Base-by-base conservation (phyloP, 345 rosid species). In the Moringa oleifera region DNA sequence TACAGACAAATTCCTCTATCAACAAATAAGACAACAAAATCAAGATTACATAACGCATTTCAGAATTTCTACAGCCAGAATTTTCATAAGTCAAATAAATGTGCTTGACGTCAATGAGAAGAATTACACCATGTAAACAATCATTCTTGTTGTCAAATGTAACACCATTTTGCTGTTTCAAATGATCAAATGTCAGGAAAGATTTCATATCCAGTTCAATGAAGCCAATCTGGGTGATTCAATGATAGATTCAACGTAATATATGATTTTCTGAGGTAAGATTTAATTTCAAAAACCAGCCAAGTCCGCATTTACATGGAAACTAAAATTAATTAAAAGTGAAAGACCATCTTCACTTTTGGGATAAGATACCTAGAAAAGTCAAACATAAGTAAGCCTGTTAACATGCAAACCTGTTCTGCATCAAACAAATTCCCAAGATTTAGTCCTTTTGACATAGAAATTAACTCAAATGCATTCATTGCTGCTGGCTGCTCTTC, bases 401-500 rank as follows among this genome's bases (percentile, higher is more conserved):
- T 11, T 41, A 15, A 11, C 20, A 64, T 18, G 70, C 79, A 67
- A 65, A 90, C 98, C 98, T 90, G 91, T 64, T 88, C 96, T 41
- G 65, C 72, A 41, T 84, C 96, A 63, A 94, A 85, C 66, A 94
- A 77, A 75, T 94, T 90, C 71, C 65, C 97, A 16, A 94, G 80
- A 77, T 94, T 86, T 67, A 94, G 81, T 58, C 96, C 97, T 33
- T 78, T 90, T 17, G 99, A 90, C 94, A 94, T 77, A 23, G 97
- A 83, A 66, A 94, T 94, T 61, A 94, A 76, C 74, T 94, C 97
- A 33, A 94, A 94, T 21, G 99, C 99, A 59, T 90, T 94, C 83
- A 94, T 90, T 4, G 92, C 80, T 11, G 75, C 72, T 23, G 99
- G 99, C 64, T 85, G 89, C 55, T 83, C 95, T 69, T 94, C 93